Evolutionary conservation across 805 yeast species (phyloP).

Genomic region (Barnettozyma populi): DNA sequence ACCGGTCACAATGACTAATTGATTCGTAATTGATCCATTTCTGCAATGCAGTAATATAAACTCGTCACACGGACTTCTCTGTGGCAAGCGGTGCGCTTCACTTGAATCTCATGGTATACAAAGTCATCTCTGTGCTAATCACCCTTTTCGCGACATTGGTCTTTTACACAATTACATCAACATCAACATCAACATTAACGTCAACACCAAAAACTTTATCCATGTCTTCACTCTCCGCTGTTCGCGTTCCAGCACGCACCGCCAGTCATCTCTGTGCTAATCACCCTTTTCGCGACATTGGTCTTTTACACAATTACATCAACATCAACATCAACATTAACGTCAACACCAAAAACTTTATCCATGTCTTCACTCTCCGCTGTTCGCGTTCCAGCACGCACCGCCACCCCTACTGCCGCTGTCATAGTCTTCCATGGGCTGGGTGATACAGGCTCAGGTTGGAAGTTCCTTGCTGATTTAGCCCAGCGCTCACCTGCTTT

Average conservation of each 20-base stretch:
- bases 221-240: conserved; percentile 21
- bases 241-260: conserved; percentile 27
- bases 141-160: neutral
- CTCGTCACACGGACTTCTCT: neutral
- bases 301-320: neutral
- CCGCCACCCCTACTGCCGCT: conserved; percentile 48
- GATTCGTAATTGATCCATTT: too few relatives aligned
- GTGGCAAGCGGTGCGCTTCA: too few relatives aligned
- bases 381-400: conserved; percentile 27
- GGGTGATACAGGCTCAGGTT: conserved; percentile 88
- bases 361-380: conserved; percentile 21
- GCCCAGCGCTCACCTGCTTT: conserved; percentile 42
- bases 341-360: neutral
- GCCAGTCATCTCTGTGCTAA: too few relatives aligned
- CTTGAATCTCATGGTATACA: neutral
- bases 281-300: neutral
- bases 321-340: neutral
- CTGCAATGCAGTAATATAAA: too few relatives aligned
- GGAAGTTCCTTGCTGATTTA: conserved; percentile 74
- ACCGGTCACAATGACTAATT: neutral
- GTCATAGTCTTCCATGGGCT: conserved; percentile 82
- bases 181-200: neutral
- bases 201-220: neutral
- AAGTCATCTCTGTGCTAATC: neutral
- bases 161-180: neutral